Conservation (phyloP, 2,329 filamentous ascomycete species). For the Rasamsonia emersonii region DNA sequence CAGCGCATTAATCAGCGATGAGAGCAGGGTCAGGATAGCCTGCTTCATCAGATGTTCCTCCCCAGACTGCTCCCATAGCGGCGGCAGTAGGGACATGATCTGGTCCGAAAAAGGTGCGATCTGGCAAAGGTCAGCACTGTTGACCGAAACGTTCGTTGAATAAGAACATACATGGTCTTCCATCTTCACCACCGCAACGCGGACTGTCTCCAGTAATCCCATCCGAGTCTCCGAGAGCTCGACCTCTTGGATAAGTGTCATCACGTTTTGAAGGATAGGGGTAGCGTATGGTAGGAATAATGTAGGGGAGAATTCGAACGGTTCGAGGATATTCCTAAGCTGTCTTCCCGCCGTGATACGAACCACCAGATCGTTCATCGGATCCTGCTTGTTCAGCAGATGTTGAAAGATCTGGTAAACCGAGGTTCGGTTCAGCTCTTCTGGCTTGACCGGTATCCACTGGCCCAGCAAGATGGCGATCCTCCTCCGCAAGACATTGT, state of each 20-base stretch:
- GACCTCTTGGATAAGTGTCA: constrained; percentile 69
- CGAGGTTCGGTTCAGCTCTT: constrained; percentile 57
- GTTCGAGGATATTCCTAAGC: constrained; percentile 70
- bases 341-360: constrained; percentile 83
- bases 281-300: constrained; percentile 70
- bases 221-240: constrained; percentile 83
- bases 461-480: constrained; percentile 83
- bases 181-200: constrained; percentile 70
- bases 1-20: constrained; percentile 79
- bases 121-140: constrained; percentile 18
- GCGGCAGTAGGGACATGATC: constrained; percentile 71
- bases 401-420: constrained; percentile 87
- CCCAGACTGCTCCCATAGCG: constrained; percentile 75
- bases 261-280: constrained; percentile 62
- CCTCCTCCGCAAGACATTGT: constrained; percentile 75
- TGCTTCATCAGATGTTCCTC: constrained; percentile 92
- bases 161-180: constrained; percentile 54
- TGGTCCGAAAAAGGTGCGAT: constrained; percentile 63
- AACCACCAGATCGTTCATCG: constrained; percentile 82
- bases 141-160: not conserved
- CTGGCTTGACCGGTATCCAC: constrained; percentile 75
- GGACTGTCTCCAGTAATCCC: constrained; percentile 77
- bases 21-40: constrained; percentile 76
- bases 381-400: constrained; percentile 67
- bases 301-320: constrained; percentile 69